Base-by-base conservation (phyloP, 805 yeast species). In the Hanseniaspora lindneri region DNA sequence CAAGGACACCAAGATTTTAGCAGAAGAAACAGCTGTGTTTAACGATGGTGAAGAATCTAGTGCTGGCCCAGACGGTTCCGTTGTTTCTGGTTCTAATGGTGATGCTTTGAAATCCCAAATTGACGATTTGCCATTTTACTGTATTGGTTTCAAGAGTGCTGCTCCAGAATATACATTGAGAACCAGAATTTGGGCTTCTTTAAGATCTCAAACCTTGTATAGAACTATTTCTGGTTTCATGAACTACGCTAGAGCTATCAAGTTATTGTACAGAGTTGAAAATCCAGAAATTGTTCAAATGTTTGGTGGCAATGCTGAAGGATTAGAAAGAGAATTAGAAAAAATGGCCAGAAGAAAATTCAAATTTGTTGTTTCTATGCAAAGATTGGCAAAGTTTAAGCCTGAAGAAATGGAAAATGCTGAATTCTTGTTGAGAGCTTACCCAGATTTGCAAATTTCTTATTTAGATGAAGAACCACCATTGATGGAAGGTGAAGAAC, bases 291-390 rank as follows among this genome's bases (percentile, higher is more conserved):
- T 86, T 64, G 94, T 88, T 53, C 96, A 92, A 73, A 86, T 88
- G 87, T 89, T 88, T 64, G 97, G 96, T 58, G 97, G 97, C 58
- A 94, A 89, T 65, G 94, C 96, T 52, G 97, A 89, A 70, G 94
- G 95, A 59, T 75, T 77, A 50, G 97, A 92, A 72, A 78, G 87
- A 67, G 97, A 94, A 66, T 78, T 89, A 56, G 96, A 89, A 68
- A 78, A 76, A 58, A 80, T 84, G 83, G 87, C 94, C 13, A 73
- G 80, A 67, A 74, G 94, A 64, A 85, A 85, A 64, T 85, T 85
- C 70, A 77, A 77, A 59, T 75, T 83, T 55, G 71, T 84, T 55
- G 87, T 83, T 51, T 80, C 94, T 24, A 83, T 85, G 94, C 95
- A 85, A 71, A 74, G 88, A 67, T 75, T 80, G 60, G 72, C 80